Evolutionary conservation across 345 rosid species (phyloP), one percentile per base, ranked within the genome.

Genomic region (Ceriops zippeliana): DNA sequence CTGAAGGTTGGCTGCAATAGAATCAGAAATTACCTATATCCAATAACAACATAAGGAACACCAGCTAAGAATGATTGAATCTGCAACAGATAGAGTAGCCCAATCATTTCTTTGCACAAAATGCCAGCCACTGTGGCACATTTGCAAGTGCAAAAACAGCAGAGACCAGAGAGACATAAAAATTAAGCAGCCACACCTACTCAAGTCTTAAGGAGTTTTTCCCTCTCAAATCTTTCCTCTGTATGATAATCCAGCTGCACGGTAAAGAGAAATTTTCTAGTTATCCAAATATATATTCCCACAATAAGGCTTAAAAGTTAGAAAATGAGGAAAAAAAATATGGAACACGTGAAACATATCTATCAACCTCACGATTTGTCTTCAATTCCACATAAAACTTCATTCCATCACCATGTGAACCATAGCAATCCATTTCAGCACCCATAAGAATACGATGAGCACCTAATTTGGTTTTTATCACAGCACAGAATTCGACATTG

Each of bases 391-490:
- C 85, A 73, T 88, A 95, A 78, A 95, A 88, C 83, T 87, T 87
- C 83, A 74, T 87, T 66, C 99, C 99, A 58, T 90, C 91, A 51
- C 84, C 90, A 61, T 92, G 80, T 79, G 89, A 83, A 73, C 91
- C 98, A 71, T 89, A 90, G 76, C 99, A 90, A 77, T 91, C 99
- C 98, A 91, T 91, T 83, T 95, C 98, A 73, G 96, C 98, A 63
- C 98, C 99, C 96, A 95, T 91, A 65, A 95, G 66, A 71, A 93
- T 86, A 56, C 97, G 92, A 80, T 93, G 96, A 72, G 98, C 98
- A 67, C 98, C 98, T 63, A 93, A 79, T 80, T 93, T 93, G 58
- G 97, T 93, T 85, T 91, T 93, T 46, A 93, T 75, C 75, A 86
- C 88, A 27, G 97, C 76, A 83, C 96, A 91, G 72, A 74, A 93